A percentile compares a stretch with the other conserved stretches of the same genome.
These are phyloP conservation scores for Citrus sp. DNA, from an alignment of 345 rosid species.

Conservation along the genomic window DNA sequence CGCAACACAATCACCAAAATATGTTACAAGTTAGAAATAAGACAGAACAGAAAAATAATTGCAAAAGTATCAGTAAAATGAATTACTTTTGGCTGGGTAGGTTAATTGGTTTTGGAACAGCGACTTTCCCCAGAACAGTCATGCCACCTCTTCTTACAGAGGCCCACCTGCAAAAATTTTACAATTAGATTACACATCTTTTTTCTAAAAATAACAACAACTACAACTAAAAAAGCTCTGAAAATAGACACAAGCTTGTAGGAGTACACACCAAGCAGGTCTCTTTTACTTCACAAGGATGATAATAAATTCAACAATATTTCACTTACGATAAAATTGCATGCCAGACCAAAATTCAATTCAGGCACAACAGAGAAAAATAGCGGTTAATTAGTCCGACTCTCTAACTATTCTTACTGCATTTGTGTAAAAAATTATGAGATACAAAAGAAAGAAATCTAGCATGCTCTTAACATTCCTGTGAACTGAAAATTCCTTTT, in stretches of 20 bases:
- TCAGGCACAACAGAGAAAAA: not conserved
- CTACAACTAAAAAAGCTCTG: not conserved
- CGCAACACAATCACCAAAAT: not conserved
- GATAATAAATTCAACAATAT: not conserved
- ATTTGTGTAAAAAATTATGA: not conserved
- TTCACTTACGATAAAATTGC: not conserved
- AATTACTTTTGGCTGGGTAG: constrained; percentile 95
- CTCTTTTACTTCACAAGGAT: not conserved
- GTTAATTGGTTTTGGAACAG: constrained; percentile 96
- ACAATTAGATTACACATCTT: not conserved
- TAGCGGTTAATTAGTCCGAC: not conserved
- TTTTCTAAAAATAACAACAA: no score
- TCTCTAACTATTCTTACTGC: not conserved
- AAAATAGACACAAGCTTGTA: not conserved
- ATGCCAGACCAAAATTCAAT: not conserved
- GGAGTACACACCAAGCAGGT: not conserved
- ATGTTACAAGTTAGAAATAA: constrained; percentile 5
- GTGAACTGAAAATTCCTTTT: not conserved
- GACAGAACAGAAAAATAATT: not conserved
- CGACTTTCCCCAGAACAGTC: constrained; percentile 92
- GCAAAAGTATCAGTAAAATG: not conserved
- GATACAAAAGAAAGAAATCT: not conserved
- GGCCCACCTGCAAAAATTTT: constrained; percentile 57
- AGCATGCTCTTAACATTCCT: not conserved
- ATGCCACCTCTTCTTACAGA: constrained; percentile 82